Evolutionary conservation across 75 land plant species (phyloP), one percentile per base, ranked within the genome.

Genomic region (Cupressus sempervirens): DNA sequence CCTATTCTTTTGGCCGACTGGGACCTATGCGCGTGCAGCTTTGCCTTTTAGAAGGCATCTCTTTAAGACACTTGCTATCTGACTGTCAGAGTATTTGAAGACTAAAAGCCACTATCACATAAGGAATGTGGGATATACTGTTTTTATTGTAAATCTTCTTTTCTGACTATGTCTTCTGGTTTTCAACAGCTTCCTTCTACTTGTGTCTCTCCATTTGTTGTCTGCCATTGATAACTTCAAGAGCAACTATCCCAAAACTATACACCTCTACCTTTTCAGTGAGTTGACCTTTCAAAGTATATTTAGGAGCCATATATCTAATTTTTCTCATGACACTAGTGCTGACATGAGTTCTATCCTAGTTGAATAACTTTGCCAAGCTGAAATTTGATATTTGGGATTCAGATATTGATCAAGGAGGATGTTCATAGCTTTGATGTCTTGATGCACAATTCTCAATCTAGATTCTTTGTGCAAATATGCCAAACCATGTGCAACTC

Each of bases 241-340:
- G 85, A 36, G 86, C 74, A 13, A 90, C 89, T 6, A 90, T 87
- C 2, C 91, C 91, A 50, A 86, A 90, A 58, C 91, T 90, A 62
- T 86, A 90, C 52, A 90, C 90, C 48, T 90, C 91, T 26, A 86
- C 91, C 16, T 87, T 86, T 26, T 86, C 86, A 29, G 91, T 88
- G 14, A 90, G 88, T 29, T 85, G n/a, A 87, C 90, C 86, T 56
- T 83, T 85, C 62, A 85, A 87, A 36, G 90, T 90, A 81, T 90
- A 90, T 45, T 90, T 90, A 16, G 91, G 91, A 43, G 91, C 88
- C 20, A 90, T 88, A 82, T 90, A 90, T 11, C 91, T 90, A 75
- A 90, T 84, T 70, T 90, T 90, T 52, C 91, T 90, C 10, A 88
- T 90, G 41, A 90, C 90, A 41, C 86, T 85, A 26, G 91, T 90